A percentile compares a stretch with the other conserved stretches of the same genome.
Evolutionary conservation across 2,329 filamentous ascomycete species (phyloP).

Genomic region (Tolypocladium tropicale): DNA sequence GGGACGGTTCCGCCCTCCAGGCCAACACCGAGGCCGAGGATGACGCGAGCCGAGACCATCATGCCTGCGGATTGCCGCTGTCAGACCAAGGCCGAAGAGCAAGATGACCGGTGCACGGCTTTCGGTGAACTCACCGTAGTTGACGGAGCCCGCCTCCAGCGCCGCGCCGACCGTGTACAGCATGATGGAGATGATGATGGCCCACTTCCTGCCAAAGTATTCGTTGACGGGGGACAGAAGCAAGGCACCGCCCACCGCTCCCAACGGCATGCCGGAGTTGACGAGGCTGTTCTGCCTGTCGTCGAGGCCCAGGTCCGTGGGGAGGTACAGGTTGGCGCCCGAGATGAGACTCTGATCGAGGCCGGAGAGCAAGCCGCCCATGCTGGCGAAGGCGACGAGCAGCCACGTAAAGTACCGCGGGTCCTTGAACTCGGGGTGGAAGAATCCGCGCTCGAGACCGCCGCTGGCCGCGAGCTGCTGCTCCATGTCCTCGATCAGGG

Average conservation of each 20-base stretch:
- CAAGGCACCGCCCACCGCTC: conserved; percentile 59
- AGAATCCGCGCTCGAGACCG: conserved; percentile 27
- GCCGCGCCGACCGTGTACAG: conserved; percentile 62
- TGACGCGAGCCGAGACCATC: conserved; percentile 58
- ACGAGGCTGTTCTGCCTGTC: conserved; percentile 52
- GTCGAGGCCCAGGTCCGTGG: conserved; percentile 44
- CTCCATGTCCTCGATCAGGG: conserved; percentile 31
- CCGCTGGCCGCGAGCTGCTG: conserved; percentile 23
- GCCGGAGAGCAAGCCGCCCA: conserved; percentile 63
- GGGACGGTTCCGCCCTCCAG: conserved; percentile 66
- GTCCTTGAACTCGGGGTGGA: conserved; percentile 49
- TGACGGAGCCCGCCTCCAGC: conserved; percentile 56
- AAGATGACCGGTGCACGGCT: too few relatives aligned
- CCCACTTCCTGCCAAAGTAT: conserved; percentile 53
- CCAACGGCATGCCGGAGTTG: conserved; percentile 61
- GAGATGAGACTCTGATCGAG: conserved; percentile 65
- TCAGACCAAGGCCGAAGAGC: not conserved
- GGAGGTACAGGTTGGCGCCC: conserved; percentile 59
- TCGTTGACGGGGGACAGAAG: conserved; percentile 59
- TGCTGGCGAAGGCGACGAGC: conserved; percentile 61
- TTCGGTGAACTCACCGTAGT: conserved; percentile 36
- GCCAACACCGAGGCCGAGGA: conserved; percentile 61
- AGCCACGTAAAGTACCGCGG: conserved; percentile 57
- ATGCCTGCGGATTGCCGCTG: conserved; percentile 30
- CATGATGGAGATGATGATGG: conserved; percentile 59